Base-by-base conservation (phyloP, 2,329 filamentous ascomycete genomes). In the Alternaria sp. region DNA sequence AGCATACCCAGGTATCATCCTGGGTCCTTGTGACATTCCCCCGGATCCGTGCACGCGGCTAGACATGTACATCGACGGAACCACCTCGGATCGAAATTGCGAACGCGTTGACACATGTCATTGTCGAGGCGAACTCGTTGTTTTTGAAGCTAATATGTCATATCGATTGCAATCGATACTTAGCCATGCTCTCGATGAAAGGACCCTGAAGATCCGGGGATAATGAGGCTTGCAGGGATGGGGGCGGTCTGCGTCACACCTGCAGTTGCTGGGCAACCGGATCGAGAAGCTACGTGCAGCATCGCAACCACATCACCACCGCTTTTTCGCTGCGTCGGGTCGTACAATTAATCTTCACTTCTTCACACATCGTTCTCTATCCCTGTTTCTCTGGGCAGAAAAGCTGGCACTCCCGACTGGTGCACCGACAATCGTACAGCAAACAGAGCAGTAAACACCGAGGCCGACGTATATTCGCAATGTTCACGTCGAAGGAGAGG, bases 401-500 rank as follows among this genome's bases (percentile, higher is more conserved):
- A 54, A 5, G 36, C 23, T 53, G 21, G 28, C 43, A 56, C 30
- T 49, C 45, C 1, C 28, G 9, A 12, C 30, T n/a, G 19, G 46
- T 11, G 55, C 44, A 19, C 59, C 19, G 40, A 17, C 54, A 49
- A 28, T 5, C 46, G 53, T 5, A 61, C 61, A 40, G 36, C 36
- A 73, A 73, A 71, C 62, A 73, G 52, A 57, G 32, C 60, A 59
- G 50, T 62, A 59, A 62, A 62, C 56, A 62, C 50, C 44, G 10
- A 23, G 65, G 66, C 66, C 13, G 17, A 40, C 28, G 50, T 58
- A 52, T 61, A 64, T 64, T 54, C 54, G 19, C 61, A 46, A 79
- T 81, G 77, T 73, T 75, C 64, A 72, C 57, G 61, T 53, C 72
- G 30, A 77, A 75, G 67, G 77, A 76, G 59, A 73, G 75, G 67